Evolutionary conservation across 1,139 yeast genomes (phyloP).

Genomic region (Hemisphaericaspora subhashii): DNA sequence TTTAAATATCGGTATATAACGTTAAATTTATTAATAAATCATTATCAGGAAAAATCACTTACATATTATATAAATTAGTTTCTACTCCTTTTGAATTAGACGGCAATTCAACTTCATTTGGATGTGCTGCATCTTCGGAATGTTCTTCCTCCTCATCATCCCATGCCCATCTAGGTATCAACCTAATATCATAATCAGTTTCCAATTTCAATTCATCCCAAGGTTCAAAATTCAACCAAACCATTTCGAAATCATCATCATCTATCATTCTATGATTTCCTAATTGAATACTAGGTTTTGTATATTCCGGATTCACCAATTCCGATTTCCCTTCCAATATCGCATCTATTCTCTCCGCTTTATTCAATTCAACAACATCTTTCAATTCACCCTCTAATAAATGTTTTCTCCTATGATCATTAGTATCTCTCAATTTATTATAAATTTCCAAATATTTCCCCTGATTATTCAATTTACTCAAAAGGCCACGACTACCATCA

Average conservation of each 20-base stretch:
- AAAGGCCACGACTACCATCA: constrained; percentile 3
- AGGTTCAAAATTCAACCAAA: constrained; percentile 52
- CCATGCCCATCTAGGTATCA: constrained; percentile 33
- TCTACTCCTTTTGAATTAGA: background rate
- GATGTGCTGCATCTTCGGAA: no score
- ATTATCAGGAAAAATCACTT: no score
- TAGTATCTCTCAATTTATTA: constrained; percentile 24
- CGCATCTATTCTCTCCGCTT: constrained; percentile 36
- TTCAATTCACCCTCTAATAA: constrained; percentile 28
- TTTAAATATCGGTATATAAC: constrained; percentile 1
- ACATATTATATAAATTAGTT: background rate
- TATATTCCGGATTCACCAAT: constrained; percentile 23
- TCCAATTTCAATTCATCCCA: constrained; percentile 52
- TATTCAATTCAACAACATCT: constrained; percentile 37
- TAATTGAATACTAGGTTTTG: constrained; percentile 39
- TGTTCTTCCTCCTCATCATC: constrained; percentile 7
- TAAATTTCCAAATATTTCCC: constrained; percentile 29
- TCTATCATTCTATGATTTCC: constrained; percentile 38
- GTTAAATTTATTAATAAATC: background rate
- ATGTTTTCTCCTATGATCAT: constrained; percentile 19
- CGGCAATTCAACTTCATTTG: no score
- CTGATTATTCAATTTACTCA: constrained; percentile 17
- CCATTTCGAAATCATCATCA: constrained; percentile 45
- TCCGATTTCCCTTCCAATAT: constrained; percentile 36
- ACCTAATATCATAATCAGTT: constrained; percentile 44